These are phyloP conservation scores for Macadamia integrifolia DNA, from an alignment of 164 flowering plant species.

Conservation along the genomic window DNA sequence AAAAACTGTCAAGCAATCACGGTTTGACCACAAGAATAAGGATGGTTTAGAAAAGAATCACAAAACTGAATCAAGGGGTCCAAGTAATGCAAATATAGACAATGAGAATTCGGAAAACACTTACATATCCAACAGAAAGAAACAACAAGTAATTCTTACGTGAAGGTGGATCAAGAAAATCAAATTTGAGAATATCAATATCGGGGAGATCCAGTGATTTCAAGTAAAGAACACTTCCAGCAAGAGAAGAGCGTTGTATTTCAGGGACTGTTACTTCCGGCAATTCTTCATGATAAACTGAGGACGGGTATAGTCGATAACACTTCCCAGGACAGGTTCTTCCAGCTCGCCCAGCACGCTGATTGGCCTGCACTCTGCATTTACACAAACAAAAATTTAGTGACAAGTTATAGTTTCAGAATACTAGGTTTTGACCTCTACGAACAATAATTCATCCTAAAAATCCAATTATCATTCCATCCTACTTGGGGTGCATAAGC, in stretches of 20 bases:
- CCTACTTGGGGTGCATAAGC: too few species aligned
- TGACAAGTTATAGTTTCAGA: neutral
- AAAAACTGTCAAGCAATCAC: neutral
- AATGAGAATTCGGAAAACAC: too few species aligned
- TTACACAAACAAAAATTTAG: slow-evolving; percentile 3
- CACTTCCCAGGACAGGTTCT: slow-evolving; percentile 96
- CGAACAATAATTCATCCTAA: neutral
- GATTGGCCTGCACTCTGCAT: slow-evolving; percentile 92
- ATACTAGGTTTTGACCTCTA: neutral
- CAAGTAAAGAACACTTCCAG: slow-evolving; percentile 92
- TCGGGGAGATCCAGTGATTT: slow-evolving; percentile 91
- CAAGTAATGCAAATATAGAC: neutral
- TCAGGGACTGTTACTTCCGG: slow-evolving; percentile 86
- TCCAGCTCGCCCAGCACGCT: slow-evolving; percentile 98
- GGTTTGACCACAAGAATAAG: neutral
- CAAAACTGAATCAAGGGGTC: neutral
- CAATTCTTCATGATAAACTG: slow-evolving; percentile 69
- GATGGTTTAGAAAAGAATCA: neutral
- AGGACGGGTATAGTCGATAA: slow-evolving; percentile 80
- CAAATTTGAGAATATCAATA: slow-evolving; percentile 86
- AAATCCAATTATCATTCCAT: neutral
- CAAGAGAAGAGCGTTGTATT: slow-evolving; percentile 90
- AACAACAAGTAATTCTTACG: slow-evolving; percentile 37
- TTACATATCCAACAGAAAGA: neutral
- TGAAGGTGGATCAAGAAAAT: slow-evolving; percentile 94